phyloP scores from a whole-genome alignment of 768 basidiomycete species.

The Daedalea quercina region DNA sequence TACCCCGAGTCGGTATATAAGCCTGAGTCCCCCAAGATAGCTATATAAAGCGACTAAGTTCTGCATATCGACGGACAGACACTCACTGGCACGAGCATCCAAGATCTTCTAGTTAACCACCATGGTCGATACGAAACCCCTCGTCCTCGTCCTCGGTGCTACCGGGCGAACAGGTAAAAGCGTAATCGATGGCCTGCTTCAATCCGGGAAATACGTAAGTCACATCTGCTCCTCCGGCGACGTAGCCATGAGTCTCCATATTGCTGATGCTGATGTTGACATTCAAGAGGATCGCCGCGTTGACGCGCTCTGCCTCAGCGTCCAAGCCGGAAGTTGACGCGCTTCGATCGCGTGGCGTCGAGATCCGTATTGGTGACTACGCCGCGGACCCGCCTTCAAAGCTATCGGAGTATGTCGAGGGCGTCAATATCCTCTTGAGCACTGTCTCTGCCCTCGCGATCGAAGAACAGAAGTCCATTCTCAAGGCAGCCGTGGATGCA shows the following conservation, averaged over 20 bases:
- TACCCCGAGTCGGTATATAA: no score
- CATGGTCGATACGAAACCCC: slow-evolving; percentile 2
- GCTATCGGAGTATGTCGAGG: slow-evolving; percentile 10
- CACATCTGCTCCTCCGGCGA: background rate
- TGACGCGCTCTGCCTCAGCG: slow-evolving; percentile 10
- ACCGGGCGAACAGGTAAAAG: slow-evolving; percentile 15
- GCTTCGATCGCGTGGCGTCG: slow-evolving; percentile 4
- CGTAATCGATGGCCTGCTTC: slow-evolving; percentile 13
- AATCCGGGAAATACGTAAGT: slow-evolving; percentile 15
- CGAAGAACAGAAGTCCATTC: slow-evolving; percentile 9
- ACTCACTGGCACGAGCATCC: no score
- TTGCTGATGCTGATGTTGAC: background rate
- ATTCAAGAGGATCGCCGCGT: slow-evolving; percentile 8
- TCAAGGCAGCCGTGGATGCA: slow-evolving; percentile 14
- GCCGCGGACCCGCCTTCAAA: slow-evolving; percentile 4
- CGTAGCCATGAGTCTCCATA: no score
- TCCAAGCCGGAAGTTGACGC: slow-evolving; percentile 10
- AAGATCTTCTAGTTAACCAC: no score
- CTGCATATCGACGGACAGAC: no score
- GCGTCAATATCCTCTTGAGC: slow-evolving; percentile 16
- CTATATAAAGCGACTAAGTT: no score
- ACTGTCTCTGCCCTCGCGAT: slow-evolving; percentile 3
- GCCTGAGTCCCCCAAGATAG: no score
- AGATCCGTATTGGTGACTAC: slow-evolving; percentile 4
- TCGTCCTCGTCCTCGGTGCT: slow-evolving; percentile 19